Evolutionary conservation across 148 eudicot genomes (phyloP).

Genomic region (Oxyria digyna): DNA sequence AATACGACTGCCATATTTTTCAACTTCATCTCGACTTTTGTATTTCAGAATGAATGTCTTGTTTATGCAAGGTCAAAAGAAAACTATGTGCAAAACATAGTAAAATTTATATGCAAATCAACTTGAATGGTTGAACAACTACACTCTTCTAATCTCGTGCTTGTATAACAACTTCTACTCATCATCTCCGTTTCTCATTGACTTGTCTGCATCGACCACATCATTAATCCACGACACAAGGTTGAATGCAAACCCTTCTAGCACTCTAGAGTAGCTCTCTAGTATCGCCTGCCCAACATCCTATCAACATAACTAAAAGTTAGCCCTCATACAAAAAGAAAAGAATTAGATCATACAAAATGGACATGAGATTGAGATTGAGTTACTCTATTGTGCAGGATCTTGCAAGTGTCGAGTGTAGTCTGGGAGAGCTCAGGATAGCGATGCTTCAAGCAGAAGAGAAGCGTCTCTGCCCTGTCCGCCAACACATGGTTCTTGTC

Average conservation of each 20-base stretch:
- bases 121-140: neutral
- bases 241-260: conserved; percentile 92
- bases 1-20: too few species aligned
- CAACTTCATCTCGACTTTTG: too few species aligned
- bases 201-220: conserved; percentile 61
- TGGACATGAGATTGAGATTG: neutral
- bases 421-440: conserved; percentile 93
- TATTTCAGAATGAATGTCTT: neutral
- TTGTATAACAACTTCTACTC: neutral
- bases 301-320: conserved; percentile 23
- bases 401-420: conserved; percentile 82
- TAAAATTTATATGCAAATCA: neutral
- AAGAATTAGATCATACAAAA: neutral
- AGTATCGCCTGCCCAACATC: conserved; percentile 89
- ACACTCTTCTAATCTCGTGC: neutral
- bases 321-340: neutral
- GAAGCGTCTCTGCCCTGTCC: conserved; percentile 58
- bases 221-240: conserved; percentile 87
- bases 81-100: neutral
- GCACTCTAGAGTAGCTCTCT: conserved; percentile 95
- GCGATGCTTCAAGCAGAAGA: conserved; percentile 71
- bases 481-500: conserved; percentile 74
- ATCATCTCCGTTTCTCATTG: conserved; percentile 31
- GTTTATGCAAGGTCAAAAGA: neutral
- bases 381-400: conserved; percentile 70